A percentile compares a stretch with the other conserved stretches of the same genome.
Evolutionary conservation across 257 asterid species (phyloP).

Genomic region (Solanum stenotomum): DNA sequence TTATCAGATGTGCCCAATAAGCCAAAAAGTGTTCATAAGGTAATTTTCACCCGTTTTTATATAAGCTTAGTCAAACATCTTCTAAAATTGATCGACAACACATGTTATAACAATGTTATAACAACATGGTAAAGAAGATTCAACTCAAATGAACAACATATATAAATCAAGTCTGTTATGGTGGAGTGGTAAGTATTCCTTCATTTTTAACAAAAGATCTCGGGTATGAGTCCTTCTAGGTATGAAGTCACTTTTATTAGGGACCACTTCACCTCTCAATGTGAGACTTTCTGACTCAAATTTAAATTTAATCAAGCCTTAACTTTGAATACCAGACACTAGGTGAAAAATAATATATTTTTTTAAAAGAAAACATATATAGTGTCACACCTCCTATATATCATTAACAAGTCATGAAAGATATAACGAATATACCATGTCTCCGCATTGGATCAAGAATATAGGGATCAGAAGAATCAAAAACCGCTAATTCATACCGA

Average conservation of each 20-base stretch:
- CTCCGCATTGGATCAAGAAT: background rate
- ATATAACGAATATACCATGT: too few species aligned
- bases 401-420: background rate
- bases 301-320: background rate
- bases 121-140: background rate
- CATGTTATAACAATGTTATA: background rate
- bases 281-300: background rate
- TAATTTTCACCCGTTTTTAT: background rate
- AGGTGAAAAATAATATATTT: too few species aligned
- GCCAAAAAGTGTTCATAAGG: background rate
- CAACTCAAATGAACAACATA: background rate
- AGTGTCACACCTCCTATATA: background rate
- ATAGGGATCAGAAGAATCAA: background rate
- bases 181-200: too few species aligned
- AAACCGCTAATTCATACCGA: background rate
- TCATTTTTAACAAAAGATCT: background rate
- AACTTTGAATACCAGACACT: too few species aligned
- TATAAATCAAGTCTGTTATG: background rate
- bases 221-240: background rate
- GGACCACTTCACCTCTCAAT: background rate
- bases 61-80: background rate
- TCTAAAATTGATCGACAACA: background rate
- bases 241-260: background rate
- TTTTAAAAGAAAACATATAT: background rate
- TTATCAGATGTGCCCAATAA: background rate